These are phyloP conservation scores for Didymella exigua DNA, from an alignment of 2,329 filamentous ascomycete species.

Conservation along the genomic window DNA sequence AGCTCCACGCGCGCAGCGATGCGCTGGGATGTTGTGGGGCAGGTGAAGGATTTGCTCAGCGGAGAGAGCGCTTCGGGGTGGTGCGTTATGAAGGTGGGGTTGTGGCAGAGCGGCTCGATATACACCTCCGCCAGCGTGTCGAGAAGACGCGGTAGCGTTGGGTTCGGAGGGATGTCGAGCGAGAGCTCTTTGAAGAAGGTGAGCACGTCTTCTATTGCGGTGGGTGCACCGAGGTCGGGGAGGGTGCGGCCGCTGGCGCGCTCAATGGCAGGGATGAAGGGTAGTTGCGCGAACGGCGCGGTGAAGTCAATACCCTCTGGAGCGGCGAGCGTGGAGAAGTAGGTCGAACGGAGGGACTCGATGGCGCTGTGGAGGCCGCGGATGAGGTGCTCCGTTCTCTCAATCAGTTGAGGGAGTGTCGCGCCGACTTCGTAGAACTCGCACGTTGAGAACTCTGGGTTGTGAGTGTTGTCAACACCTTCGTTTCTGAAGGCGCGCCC, in stretches of 20 bases:
- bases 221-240: conserved; percentile 57
- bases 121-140: conserved; percentile 78
- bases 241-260: conserved; percentile 67
- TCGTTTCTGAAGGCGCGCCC: conserved; percentile 93
- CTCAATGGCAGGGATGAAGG: conserved; percentile 84
- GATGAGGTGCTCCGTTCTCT: conserved; percentile 75
- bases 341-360: conserved; percentile 53
- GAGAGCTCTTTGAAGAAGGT: conserved; percentile 59
- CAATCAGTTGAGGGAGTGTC: conserved; percentile 75
- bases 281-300: conserved; percentile 66
- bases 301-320: conserved; percentile 63
- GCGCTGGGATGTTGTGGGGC: conserved; percentile 68
- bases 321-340: conserved; percentile 41
- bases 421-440: conserved; percentile 35
- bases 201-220: conserved; percentile 65
- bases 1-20: conserved; percentile 85
- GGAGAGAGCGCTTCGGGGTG: conserved; percentile 92
- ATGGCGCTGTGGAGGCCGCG: conserved; percentile 37
- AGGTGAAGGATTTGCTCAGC: conserved; percentile 82
- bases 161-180: conserved; percentile 57
- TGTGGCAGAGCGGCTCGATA: conserved; percentile 75
- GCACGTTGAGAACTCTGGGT: conserved; percentile 67
- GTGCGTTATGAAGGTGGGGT: conserved; percentile 83
- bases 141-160: conserved; percentile 72
- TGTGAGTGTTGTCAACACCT: conserved; percentile 74